Base-by-base conservation (phyloP, 495 filamentous ascomycete species). In the Endocarpon pusillum region DNA sequence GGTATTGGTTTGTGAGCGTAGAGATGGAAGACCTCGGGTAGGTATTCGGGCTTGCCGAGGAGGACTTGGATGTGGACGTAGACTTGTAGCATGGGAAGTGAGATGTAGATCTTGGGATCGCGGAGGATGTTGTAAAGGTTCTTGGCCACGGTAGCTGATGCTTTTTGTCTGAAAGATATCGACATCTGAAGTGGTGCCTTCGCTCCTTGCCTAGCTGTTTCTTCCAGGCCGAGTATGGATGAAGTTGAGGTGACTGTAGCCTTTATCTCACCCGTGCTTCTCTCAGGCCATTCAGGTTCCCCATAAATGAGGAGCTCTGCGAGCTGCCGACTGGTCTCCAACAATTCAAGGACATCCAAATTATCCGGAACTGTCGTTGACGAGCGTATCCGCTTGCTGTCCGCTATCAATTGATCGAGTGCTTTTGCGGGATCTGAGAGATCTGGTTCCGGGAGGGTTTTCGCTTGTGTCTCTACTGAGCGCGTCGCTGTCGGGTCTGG, bases 1-100 rank as follows among this genome's bases (percentile, higher is more conserved):
- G 82, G 82, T 32, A 75, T 55, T 11, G 81, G 80, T 52, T 96
- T 97, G 46, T 66, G 66, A 34, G 82, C 84, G 44, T 83, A 96
- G 21, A 96, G 68, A 27, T 69, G 49, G 59, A 97, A 78, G 30
- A 80, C 70, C 28, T 75, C 65, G 2, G 89, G 82, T 48, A 94
- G 67, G 21, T 73, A 70, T 37, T 80, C 61, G 9, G 82, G 74
- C 30, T 62, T 71, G 34, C 69, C 62, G 39, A 94, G 67, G n/a
- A 68, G 57, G 12, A 68, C 58, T 46, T 92, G 82, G 19, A 78
- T 69, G 17, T 63, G 57, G 31, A 86, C 71, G 45, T 92, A 94
- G 35, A 56, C 48, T 12, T 65, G 52, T 6, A 97, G 67, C 0
- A 82, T 53, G 19, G 61, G 51, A 1, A 73, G 75, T 3, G 83